A percentile compares a stretch with the other conserved stretches of the same genome.
These are phyloP conservation scores for Vanilla planifolia DNA, from an alignment of 106 monocot genomes.

Conservation along the genomic window DNA sequence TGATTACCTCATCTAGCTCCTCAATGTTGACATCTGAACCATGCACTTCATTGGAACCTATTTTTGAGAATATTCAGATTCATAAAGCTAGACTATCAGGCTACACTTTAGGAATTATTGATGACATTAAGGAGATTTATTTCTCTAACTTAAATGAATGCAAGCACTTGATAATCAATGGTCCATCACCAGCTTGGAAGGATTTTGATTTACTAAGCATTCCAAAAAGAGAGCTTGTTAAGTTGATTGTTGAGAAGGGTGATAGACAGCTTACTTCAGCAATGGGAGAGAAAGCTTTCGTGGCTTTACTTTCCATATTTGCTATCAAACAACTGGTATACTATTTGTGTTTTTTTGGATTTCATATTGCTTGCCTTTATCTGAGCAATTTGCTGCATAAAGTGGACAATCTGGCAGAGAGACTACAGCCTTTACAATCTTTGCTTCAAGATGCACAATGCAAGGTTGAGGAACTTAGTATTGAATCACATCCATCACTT, in stretches of 20 bases:
- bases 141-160: constrained; percentile 32
- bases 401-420: constrained; percentile 16
- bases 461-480: constrained; percentile 36
- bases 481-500: constrained; percentile 57
- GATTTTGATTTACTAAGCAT: constrained; percentile 28
- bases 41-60: constrained; percentile 9
- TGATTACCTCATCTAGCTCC: neutral
- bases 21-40: constrained; percentile 16
- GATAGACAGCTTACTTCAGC: constrained; percentile 8
- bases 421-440: constrained; percentile 29
- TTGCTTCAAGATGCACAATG: constrained; percentile 31
- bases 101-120: constrained; percentile 31
- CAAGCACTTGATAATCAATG: constrained; percentile 21
- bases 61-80: constrained; percentile 24
- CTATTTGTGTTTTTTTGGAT: constrained; percentile 56
- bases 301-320: constrained; percentile 34
- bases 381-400: constrained; percentile 30
- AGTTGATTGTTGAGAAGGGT: constrained; percentile 32
- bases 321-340: constrained; percentile 51
- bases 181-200: constrained; percentile 7
- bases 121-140: constrained; percentile 35
- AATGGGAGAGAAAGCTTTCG: constrained; percentile 20
- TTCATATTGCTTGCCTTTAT: constrained; percentile 50
- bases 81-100: constrained; percentile 39
- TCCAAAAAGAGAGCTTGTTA: constrained; percentile 37